phyloP scores from a whole-genome alignment of 2,329 filamentous ascomycete species.

The Ceratocystis cubensis region DNA sequence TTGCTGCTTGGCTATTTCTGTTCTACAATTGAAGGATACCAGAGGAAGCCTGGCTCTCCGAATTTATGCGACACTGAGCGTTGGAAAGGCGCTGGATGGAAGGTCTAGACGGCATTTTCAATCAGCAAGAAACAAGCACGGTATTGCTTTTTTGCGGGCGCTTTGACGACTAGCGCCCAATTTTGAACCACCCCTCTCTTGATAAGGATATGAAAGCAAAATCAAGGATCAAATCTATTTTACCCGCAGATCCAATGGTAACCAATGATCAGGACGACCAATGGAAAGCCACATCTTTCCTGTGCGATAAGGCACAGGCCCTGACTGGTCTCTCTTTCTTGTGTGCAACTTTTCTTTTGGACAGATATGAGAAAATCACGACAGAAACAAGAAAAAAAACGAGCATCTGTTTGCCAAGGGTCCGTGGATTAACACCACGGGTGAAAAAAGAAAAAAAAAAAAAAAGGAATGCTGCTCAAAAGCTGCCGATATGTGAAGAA shows the following conservation, averaged over 20 bases:
- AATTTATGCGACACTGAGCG: too few species aligned
- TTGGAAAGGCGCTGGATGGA: neutral
- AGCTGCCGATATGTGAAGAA: too few species aligned
- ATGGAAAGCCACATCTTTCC: neutral
- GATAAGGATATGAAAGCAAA: neutral
- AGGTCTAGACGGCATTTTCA: neutral
- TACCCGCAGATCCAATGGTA: neutral
- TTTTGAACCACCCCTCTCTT: neutral
- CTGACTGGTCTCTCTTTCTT: too few species aligned
- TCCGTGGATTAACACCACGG: too few species aligned
- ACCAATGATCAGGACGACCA: neutral
- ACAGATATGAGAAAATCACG: too few species aligned
- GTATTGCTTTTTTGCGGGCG: neutral
- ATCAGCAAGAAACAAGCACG: neutral
- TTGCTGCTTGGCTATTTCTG: neutral
- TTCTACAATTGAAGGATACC: neutral
- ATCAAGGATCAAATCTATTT: neutral
- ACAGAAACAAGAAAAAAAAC: too few species aligned
- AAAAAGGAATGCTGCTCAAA: too few species aligned
- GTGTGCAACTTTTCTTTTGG: too few species aligned
- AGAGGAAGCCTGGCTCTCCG: neutral
- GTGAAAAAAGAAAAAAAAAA: too few species aligned
- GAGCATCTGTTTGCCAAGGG: too few species aligned
- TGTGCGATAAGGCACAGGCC: neutral
- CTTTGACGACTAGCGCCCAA: neutral